Evolutionary conservation across 139 green algal species (phyloP).

Genomic region (Chlorella sp.): DNA sequence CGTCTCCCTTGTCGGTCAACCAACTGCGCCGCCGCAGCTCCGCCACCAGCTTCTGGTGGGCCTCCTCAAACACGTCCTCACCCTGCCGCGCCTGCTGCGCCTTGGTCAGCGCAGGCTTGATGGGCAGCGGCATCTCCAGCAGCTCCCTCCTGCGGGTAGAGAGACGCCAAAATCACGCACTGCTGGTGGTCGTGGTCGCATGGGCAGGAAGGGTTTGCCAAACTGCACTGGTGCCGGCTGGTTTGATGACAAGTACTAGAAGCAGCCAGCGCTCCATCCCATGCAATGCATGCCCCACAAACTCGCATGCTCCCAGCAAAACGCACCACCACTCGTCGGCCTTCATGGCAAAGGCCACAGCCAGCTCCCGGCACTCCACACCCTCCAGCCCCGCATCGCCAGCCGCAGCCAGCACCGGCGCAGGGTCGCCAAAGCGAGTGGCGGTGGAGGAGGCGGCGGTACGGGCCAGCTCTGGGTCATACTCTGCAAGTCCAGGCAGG

Average conservation of each 20-base stretch:
- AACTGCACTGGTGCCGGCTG: too few relatives aligned
- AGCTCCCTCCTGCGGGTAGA: background rate
- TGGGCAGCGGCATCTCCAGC: slow-evolving; percentile 23
- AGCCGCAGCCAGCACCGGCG: background rate
- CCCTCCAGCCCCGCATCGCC: background rate
- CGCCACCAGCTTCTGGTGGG: background rate
- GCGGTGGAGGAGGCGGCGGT: background rate
- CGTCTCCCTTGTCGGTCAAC: background rate
- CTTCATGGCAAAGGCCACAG: too few relatives aligned
- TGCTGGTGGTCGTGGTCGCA: too few relatives aligned
- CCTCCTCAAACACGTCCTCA: slow-evolving; percentile 13
- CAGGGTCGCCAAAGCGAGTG: background rate
- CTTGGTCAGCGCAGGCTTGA: slow-evolving; percentile 5
- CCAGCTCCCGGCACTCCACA: background rate
- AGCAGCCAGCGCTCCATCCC: too few relatives aligned
- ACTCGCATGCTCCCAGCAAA: too few relatives aligned
- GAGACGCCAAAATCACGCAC: too few relatives aligned
- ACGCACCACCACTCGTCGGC: too few relatives aligned
- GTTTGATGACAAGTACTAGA: too few relatives aligned
- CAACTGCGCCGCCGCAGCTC: background rate
- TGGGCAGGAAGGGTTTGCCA: too few relatives aligned
- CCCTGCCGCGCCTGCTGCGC: slow-evolving; percentile 10
- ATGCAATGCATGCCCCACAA: too few relatives aligned
- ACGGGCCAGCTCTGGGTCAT: background rate
- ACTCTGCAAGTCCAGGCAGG: background rate